phyloP scores from a whole-genome alignment of 1,284 basidiomycete genomes.

The Cryptococcus deneoformans region DNA sequence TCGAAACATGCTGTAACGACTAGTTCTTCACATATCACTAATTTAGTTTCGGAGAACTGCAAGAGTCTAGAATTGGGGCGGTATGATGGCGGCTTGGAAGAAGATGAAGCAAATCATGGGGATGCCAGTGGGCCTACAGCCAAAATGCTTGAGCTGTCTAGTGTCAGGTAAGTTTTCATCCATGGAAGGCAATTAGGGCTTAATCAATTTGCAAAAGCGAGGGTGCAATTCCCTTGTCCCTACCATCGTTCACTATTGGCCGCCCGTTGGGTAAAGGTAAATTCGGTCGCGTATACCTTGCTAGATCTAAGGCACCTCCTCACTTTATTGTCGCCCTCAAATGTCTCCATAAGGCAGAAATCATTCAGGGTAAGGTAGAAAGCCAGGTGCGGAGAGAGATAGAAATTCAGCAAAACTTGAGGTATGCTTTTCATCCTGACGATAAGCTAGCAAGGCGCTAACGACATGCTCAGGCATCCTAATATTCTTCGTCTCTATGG shows the following conservation, averaged over 20 bases:
- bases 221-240: slow-evolving; percentile 44
- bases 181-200: not conserved
- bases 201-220: slow-evolving; percentile 48
- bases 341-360: slow-evolving; percentile 95
- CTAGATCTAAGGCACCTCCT: slow-evolving; percentile 81
- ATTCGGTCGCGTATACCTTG: slow-evolving; percentile 98
- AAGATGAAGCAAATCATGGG: slow-evolving; percentile 58
- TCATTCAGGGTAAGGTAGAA: slow-evolving; percentile 83
- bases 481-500: slow-evolving; percentile 92
- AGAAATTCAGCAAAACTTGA: slow-evolving; percentile 96
- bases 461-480: slow-evolving; percentile 63
- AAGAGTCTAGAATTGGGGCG: slow-evolving; percentile 64
- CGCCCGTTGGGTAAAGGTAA: slow-evolving; percentile 96
- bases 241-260: slow-evolving; percentile 90
- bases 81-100: slow-evolving; percentile 83
- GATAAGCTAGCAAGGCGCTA: not conserved
- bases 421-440: slow-evolving; percentile 41
- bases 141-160: slow-evolving; percentile 71
- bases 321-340: slow-evolving; percentile 96
- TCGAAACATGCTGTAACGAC: slow-evolving; percentile 10
- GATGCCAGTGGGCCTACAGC: slow-evolving; percentile 68
- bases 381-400: slow-evolving; percentile 97
- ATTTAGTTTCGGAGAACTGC: not conserved
- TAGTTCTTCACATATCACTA: not conserved
- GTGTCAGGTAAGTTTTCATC: slow-evolving; percentile 59